Evolutionary conservation across 1,139 yeast species (phyloP).

Genomic region (Lodderomyces beijingensis): DNA sequence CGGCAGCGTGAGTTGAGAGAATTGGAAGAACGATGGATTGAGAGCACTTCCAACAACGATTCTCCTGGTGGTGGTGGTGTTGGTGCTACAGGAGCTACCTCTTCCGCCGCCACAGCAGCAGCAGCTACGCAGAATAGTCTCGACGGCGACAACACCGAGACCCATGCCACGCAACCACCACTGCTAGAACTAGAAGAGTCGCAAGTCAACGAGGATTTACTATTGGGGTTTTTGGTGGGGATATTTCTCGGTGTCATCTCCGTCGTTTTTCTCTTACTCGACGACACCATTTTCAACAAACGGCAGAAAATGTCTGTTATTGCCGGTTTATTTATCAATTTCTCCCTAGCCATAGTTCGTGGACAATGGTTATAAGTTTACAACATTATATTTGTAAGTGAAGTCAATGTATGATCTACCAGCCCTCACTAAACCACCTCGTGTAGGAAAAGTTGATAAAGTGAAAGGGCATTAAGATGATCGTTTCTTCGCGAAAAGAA

Average conservation of each 20-base stretch:
- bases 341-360: constrained; percentile 53
- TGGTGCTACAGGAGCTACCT: constrained; percentile 1
- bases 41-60: constrained; percentile 54
- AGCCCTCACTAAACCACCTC: constrained; percentile 40
- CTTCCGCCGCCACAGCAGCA: constrained; percentile 5
- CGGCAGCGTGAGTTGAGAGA: constrained; percentile 46
- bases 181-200: constrained; percentile 28
- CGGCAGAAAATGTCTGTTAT: constrained; percentile 59
- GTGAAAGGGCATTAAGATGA: constrained; percentile 50
- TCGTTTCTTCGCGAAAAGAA: constrained; percentile 18
- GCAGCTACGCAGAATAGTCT: constrained; percentile 2
- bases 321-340: constrained; percentile 57
- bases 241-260: constrained; percentile 62
- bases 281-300: constrained; percentile 53
- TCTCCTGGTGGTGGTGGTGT: constrained; percentile 6
- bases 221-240: constrained; percentile 63
- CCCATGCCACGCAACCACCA: constrained; percentile 13
- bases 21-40: constrained; percentile 88
- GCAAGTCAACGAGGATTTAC: constrained; percentile 51
- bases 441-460: constrained; percentile 16
- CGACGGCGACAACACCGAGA: constrained; percentile 3
- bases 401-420: constrained; percentile 43
- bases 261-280: constrained; percentile 50
- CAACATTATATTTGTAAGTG: too few species aligned
- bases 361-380: constrained; percentile 45